These are phyloP conservation scores for Endotrypanum monterogeii DNA, from an alignment of 208 protist genomes.

Conservation along the genomic window DNA sequence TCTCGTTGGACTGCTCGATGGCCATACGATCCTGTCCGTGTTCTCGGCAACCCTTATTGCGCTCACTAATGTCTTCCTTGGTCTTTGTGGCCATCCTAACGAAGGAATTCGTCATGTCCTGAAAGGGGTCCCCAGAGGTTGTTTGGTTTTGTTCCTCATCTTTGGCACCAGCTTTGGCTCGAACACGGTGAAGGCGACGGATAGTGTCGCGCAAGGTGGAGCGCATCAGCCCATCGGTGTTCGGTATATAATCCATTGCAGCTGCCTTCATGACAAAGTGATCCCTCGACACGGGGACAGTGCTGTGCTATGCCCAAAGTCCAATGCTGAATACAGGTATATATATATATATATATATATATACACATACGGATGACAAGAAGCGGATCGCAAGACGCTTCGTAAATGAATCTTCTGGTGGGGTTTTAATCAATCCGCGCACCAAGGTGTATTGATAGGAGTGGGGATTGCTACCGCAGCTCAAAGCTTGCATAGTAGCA, in stretches of 20 bases:
- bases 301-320: not conserved
- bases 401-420: no score
- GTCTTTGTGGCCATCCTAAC: constrained; percentile 42
- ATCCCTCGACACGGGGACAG: not conserved
- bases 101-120: constrained; percentile 51
- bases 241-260: constrained; percentile 50
- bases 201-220: constrained; percentile 78
- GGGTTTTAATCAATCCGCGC: no score
- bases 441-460: not conserved
- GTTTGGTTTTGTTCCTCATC: constrained; percentile 42
- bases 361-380: no score
- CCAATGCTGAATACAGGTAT: not conserved
- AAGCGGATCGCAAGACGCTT: no score
- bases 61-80: constrained; percentile 64
- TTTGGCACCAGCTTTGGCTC: constrained; percentile 46
- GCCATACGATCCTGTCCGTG: constrained; percentile 63
- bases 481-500: not conserved
- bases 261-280: not conserved
- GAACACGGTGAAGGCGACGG: constrained; percentile 59
- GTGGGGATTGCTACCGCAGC: not conserved
- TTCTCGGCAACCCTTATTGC: constrained; percentile 50
- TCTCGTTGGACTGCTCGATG: constrained; percentile 66
- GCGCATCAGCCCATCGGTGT: constrained; percentile 60
- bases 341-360: no score
- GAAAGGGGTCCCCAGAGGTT: constrained; percentile 56